These are phyloP conservation scores for Aciculoconidium aculeatum DNA, from an alignment of 805 yeast genomes.

Conservation along the genomic window DNA sequence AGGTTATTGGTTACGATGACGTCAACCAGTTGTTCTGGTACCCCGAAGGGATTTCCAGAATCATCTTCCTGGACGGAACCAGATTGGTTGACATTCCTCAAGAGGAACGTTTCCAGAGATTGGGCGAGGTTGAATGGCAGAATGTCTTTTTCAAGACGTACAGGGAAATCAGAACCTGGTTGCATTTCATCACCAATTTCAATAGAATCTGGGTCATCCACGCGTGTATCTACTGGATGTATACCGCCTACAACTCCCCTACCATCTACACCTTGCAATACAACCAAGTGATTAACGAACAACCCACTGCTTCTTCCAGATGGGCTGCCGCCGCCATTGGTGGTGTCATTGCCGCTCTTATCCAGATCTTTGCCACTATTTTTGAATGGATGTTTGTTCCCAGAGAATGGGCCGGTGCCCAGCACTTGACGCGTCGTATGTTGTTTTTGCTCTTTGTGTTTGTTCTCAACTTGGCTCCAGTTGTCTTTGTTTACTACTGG, in stretches of 20 bases:
- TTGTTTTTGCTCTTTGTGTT: conserved; percentile 65
- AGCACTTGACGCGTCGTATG: conserved; percentile 85
- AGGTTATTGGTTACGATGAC: conserved; percentile 90
- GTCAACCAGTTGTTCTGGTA: conserved; percentile 99
- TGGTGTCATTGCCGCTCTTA: conserved; percentile 77
- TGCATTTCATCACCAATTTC: conserved; percentile 89
- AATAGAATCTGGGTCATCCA: conserved; percentile 98
- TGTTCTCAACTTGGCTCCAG: conserved; percentile 74
- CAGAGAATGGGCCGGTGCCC: conserved; percentile 99
- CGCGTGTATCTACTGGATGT: conserved; percentile 88
- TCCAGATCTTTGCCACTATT: conserved; percentile 83
- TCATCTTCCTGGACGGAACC: conserved; percentile 85
- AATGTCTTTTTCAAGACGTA: conserved; percentile 93
- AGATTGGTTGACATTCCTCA: conserved; percentile 85
- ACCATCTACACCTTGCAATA: conserved; percentile 84
- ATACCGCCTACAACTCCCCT: conserved; percentile 88
- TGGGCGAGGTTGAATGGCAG: conserved; percentile 91
- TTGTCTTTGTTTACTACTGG: conserved; percentile 78
- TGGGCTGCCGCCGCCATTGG: conserved; percentile 94
- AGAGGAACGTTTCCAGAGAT: conserved; percentile 80
- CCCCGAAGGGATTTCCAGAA: conserved; percentile 96
- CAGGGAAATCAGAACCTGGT: conserved; percentile 95
- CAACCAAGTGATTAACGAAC: conserved; percentile 73
- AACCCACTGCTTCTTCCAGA: conserved; percentile 82
- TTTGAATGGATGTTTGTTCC: conserved; percentile 97